A percentile compares a stretch with the other conserved stretches of the same genome.
phyloP scores from a whole-genome alignment of 2,329 filamentous ascomycete genomes.

The Microsporum audouinii region DNA sequence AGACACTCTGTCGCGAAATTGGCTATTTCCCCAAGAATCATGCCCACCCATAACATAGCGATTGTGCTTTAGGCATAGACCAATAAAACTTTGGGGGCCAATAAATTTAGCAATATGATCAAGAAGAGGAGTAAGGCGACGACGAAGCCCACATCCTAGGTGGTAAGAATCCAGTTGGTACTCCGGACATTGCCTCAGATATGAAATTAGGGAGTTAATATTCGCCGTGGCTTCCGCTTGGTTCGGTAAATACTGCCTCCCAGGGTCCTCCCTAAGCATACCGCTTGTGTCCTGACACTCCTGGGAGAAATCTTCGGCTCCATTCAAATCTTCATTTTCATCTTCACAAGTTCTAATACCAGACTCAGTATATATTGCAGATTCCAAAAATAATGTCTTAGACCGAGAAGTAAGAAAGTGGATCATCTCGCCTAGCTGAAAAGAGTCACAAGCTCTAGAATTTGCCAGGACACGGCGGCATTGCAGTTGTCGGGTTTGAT shows the following conservation, averaged over 20 bases:
- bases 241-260: background rate
- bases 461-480: slow-evolving; percentile 33
- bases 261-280: too few species aligned
- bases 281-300: background rate
- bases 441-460: slow-evolving; percentile 34
- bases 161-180: slow-evolving; percentile 35
- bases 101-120: slow-evolving; percentile 30
- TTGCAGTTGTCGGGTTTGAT: slow-evolving; percentile 20
- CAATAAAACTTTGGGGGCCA: slow-evolving; percentile 13
- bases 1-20: background rate
- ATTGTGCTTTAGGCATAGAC: slow-evolving; percentile 9
- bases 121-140: slow-evolving; percentile 29
- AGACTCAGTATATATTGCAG: slow-evolving; percentile 27
- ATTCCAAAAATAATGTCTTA: slow-evolving; percentile 33
- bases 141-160: slow-evolving; percentile 32
- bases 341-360: slow-evolving; percentile 13
- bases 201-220: slow-evolving; percentile 26
- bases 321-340: slow-evolving; percentile 12
- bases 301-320: background rate
- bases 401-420: slow-evolving; percentile 33
- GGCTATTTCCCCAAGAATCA: slow-evolving; percentile 4
- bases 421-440: slow-evolving; percentile 36
- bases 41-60: background rate
- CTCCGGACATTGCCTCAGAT: slow-evolving; percentile 32
- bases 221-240: slow-evolving; percentile 18